phyloP scores from a whole-genome alignment of 208 protist species.

The Wallacemonas sp. region DNA sequence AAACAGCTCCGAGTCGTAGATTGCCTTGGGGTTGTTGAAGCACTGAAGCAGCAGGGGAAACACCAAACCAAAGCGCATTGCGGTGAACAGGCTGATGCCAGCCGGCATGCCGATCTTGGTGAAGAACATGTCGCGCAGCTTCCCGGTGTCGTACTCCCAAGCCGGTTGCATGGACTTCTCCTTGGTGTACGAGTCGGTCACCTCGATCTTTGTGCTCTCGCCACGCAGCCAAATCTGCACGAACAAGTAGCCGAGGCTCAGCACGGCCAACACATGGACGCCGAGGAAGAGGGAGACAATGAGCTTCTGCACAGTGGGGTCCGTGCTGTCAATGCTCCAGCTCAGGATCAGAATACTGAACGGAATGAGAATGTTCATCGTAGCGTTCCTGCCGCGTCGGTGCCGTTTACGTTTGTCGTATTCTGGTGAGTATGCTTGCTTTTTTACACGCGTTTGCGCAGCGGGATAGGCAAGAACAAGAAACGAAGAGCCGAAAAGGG shows the following conservation, averaged over 20 bases:
- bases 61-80: constrained; percentile 47
- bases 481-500: too few relatives aligned
- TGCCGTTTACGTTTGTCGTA: background rate
- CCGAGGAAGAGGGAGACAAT: constrained; percentile 58
- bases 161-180: constrained; percentile 45
- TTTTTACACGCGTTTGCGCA: too few relatives aligned
- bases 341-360: constrained; percentile 67
- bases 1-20: constrained; percentile 70
- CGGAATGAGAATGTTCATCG: constrained; percentile 78
- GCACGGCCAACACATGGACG: constrained; percentile 51
- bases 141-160: constrained; percentile 71
- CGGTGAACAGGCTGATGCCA: constrained; percentile 52
- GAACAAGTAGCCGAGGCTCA: constrained; percentile 50
- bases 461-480: too few relatives aligned
- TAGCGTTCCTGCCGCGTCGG: background rate
- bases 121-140: constrained; percentile 73
- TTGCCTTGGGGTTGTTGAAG: constrained; percentile 67
- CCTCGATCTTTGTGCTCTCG: constrained; percentile 45
- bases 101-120: constrained; percentile 58
- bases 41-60: constrained; percentile 88
- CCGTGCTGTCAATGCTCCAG: constrained; percentile 85
- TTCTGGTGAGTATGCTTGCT: background rate
- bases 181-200: constrained; percentile 58
- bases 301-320: constrained; percentile 56
- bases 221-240: constrained; percentile 44